Conservation (phyloP, 148 eudicot species). For the Cornus suecica region DNA sequence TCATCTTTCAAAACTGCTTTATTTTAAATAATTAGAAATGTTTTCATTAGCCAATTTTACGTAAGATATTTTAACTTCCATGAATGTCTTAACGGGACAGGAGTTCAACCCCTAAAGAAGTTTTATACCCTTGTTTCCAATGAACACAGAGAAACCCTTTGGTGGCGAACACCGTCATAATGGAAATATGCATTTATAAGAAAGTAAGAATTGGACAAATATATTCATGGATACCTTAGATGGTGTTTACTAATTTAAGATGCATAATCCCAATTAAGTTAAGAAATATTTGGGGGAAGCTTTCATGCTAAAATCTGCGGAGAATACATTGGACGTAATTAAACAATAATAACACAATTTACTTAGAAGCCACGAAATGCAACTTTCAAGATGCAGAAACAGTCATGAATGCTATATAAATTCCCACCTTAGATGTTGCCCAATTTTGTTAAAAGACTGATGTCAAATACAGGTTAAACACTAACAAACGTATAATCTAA, state of each 20-base stretch:
- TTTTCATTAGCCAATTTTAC: neutral
- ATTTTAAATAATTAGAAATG: neutral
- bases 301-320: neutral
- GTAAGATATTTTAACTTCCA: constrained; percentile 9
- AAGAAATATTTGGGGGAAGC: neutral
- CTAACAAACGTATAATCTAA: neutral
- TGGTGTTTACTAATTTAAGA: neutral
- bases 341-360: neutral
- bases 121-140: constrained; percentile 1
- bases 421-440: neutral
- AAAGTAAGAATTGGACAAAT: neutral
- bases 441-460: neutral
- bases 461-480: neutral
- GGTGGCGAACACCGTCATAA: neutral
- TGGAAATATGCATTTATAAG: neutral
- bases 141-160: neutral
- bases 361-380: neutral
- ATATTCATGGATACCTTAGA: neutral
- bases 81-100: neutral
- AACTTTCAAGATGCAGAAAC: constrained; percentile 1
- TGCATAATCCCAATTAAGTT: neutral
- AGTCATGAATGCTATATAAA: neutral
- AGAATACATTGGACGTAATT: neutral
- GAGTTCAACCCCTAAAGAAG: constrained; percentile 3
- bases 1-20: neutral